phyloP scores from a whole-genome alignment of 805 yeast species.

The Metschnikowia continentalis region DNA sequence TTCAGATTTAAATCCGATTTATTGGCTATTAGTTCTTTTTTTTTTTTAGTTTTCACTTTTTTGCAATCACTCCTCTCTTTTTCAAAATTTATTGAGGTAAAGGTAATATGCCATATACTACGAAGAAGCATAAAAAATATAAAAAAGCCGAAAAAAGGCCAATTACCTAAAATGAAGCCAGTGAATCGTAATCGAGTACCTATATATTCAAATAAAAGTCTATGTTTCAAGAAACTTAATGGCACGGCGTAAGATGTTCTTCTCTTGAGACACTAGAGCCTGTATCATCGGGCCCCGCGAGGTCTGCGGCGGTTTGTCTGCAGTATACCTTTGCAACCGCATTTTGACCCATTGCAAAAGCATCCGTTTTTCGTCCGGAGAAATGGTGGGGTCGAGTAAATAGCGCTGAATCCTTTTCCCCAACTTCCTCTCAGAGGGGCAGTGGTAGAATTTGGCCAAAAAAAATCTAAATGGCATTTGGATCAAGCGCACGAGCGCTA shows the following conservation, averaged over 20 bases:
- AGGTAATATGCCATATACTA: too few relatives aligned
- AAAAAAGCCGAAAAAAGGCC: too few relatives aligned
- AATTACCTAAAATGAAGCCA: too few relatives aligned
- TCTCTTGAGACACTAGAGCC: conserved; percentile 25
- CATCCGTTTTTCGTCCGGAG: conserved; percentile 10
- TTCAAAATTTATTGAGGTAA: too few relatives aligned
- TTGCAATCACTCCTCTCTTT: too few relatives aligned
- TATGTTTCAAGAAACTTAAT: background rate
- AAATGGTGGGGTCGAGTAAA: conserved; percentile 16
- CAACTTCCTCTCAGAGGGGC: conserved; percentile 21
- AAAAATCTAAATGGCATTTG: conserved; percentile 27
- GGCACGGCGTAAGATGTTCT: conserved; percentile 19
- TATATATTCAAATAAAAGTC: background rate
- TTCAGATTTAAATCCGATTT: too few relatives aligned
- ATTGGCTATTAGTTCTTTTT: too few relatives aligned
- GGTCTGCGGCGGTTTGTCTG: conserved; percentile 5
- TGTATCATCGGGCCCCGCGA: conserved; percentile 15
- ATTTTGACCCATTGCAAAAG: conserved; percentile 25
- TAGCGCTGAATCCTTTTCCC: conserved; percentile 17
- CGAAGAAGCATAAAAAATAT: too few relatives aligned
- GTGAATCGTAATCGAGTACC: too few relatives aligned
- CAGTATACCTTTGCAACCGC: conserved; percentile 21
- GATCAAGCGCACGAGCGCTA: conserved; percentile 17
- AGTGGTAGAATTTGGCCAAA: conserved; percentile 18
- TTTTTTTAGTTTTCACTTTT: too few relatives aligned